Evolutionary conservation across 1,139 yeast genomes (phyloP).

Genomic region (Pichia cactophila): DNA sequence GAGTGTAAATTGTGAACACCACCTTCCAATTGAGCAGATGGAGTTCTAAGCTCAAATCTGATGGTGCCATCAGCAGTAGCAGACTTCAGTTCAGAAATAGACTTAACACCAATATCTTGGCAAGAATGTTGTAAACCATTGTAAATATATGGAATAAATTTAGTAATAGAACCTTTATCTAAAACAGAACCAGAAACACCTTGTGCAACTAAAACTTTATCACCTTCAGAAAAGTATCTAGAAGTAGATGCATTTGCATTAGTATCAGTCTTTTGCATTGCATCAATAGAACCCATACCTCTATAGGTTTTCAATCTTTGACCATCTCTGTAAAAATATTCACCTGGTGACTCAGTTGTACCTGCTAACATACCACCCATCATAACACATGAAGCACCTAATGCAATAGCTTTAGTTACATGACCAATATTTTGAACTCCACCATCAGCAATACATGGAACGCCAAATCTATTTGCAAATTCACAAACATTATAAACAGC

Average conservation of each 20-base stretch:
- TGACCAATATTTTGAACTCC: constrained; percentile 99
- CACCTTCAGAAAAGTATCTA: constrained; percentile 94
- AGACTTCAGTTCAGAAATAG: constrained; percentile 56
- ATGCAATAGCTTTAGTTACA: constrained; percentile 90
- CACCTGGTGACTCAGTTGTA: constrained; percentile 98
- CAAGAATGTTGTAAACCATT: constrained; percentile 97
- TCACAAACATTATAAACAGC: constrained; percentile 85
- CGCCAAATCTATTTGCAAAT: constrained; percentile 84
- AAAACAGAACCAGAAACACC: constrained; percentile 97
- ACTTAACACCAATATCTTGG: constrained; percentile 89
- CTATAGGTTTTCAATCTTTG: constrained; percentile 95
- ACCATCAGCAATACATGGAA: constrained; percentile 98
- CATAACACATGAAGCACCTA: constrained; percentile 97
- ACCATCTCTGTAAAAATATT: constrained; percentile 95
- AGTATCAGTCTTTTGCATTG: constrained; percentile 88
- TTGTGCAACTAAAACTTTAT: constrained; percentile 94
- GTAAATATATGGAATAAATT: constrained; percentile 88
- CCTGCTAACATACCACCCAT: constrained; percentile 99
- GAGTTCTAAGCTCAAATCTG: constrained; percentile 96
- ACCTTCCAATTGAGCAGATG: constrained; percentile 98
- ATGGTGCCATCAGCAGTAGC: constrained; percentile 61
- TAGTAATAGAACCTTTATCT: constrained; percentile 92
- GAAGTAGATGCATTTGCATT: constrained; percentile 96
- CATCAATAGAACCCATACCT: constrained; percentile 99
- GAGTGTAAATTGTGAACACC: constrained; percentile 96